Conservation (phyloP, 225 moss, liverwort and hornwort genomes). For the Polytrichum commune region DNA sequence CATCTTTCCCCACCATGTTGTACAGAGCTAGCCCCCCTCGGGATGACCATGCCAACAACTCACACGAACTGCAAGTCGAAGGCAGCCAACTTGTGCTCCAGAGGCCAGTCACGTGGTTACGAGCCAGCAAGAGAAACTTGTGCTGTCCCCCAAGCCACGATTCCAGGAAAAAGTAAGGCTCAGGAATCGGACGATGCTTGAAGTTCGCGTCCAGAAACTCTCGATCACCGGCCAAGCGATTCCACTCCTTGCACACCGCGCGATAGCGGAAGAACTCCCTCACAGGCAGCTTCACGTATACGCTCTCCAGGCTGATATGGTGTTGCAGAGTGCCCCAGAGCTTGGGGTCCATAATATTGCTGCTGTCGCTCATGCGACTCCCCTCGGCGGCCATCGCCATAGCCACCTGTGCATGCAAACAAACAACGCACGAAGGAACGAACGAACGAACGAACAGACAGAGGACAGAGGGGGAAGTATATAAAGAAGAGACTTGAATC, state of each 20-base stretch:
- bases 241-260: constrained; percentile 30
- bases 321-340: constrained; percentile 17
- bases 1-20: neutral
- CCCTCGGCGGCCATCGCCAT: neutral
- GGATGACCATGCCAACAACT: neutral
- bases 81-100: constrained; percentile 5
- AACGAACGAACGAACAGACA: too few relatives aligned
- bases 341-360: constrained; percentile 4
- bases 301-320: constrained; percentile 6
- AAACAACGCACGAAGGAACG: too few relatives aligned
- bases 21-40: neutral
- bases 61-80: neutral
- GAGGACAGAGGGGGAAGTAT: too few relatives aligned
- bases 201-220: constrained; percentile 19
- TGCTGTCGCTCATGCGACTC: neutral
- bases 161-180: constrained; percentile 14
- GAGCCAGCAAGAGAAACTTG: constrained; percentile 1
- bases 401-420: too few relatives aligned
- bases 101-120: neutral
- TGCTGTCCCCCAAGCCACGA: fast-evolving
- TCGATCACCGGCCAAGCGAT: constrained; percentile 13
- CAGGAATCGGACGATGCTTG: neutral
- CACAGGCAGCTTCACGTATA: constrained; percentile 14
- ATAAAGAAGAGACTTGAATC: too few relatives aligned
- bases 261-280: constrained; percentile 16